These are phyloP conservation scores for Cryphonectria parasitica DNA, from an alignment of 2,329 filamentous ascomycete genomes.

Conservation along the genomic window DNA sequence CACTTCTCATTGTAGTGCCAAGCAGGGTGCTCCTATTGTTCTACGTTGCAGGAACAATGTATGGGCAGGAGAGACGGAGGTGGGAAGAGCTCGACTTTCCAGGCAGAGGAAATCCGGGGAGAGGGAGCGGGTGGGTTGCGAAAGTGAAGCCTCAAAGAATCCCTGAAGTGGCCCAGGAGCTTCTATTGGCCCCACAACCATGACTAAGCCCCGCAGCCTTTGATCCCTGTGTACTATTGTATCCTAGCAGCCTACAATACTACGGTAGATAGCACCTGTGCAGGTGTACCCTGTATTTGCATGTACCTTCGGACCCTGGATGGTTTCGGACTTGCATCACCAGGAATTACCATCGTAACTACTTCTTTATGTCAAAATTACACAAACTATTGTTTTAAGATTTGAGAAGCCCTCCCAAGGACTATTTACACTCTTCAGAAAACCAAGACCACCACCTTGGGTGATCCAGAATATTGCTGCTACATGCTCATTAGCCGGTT, in stretches of 20 bases:
- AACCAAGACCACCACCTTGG: neutral
- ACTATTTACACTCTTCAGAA: neutral
- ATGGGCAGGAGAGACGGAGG: neutral
- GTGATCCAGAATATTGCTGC: neutral
- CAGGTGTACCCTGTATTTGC: neutral
- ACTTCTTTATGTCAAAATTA: too few relatives aligned
- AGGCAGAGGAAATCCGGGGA: neutral
- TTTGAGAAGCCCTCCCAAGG: neutral
- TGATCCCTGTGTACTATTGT: neutral
- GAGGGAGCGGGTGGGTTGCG: neutral
- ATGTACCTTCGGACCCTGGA: neutral
- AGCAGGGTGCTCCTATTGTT: constrained; percentile 8
- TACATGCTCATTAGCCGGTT: neutral
- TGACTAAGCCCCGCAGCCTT: neutral
- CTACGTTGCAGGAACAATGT: neutral
- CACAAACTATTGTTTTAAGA: neutral
- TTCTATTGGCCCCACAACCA: neutral
- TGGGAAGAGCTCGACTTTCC: neutral
- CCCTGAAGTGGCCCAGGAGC: neutral
- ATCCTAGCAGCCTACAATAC: neutral
- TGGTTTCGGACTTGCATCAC: neutral
- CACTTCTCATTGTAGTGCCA: neutral
- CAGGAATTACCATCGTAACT: too few relatives aligned
- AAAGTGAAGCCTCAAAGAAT: constrained; percentile 1
- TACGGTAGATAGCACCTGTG: neutral